Conservation (phyloP, 192 early-diverging fungal genomes). For the Gamsiella multidivaricata region DNA sequence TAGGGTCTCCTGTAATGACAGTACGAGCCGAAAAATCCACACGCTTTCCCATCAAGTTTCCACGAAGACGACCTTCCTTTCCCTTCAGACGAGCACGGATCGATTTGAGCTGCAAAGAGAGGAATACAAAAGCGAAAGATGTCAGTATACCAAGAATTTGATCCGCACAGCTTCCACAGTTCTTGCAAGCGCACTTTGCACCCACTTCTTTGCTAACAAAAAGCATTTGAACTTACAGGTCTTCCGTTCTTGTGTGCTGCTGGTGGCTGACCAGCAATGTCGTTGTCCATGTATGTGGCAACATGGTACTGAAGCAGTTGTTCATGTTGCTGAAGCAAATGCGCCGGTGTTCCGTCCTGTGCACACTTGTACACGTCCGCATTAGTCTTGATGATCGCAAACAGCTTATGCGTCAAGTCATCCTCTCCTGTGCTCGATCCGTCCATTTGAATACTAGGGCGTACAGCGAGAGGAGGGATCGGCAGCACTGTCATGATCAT, state of each 20-base stretch:
- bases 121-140: neutral
- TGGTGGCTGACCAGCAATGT: slow-evolving; percentile 90
- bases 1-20: slow-evolving; percentile 99
- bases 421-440: slow-evolving; percentile 91
- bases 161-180: neutral
- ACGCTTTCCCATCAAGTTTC: slow-evolving; percentile 99
- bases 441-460: slow-evolving; percentile 95
- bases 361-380: slow-evolving; percentile 81
- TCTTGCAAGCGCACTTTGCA: no score
- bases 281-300: slow-evolving; percentile 98
- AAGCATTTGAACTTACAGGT: slow-evolving; percentile 67
- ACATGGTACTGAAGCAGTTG: slow-evolving; percentile 91
- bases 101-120: slow-evolving; percentile 77
- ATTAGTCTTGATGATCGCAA: slow-evolving; percentile 95
- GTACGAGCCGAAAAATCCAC: slow-evolving; percentile 99
- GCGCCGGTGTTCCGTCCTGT: slow-evolving; percentile 88
- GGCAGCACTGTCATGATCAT: slow-evolving; percentile 96
- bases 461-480: slow-evolving; percentile 95
- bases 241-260: slow-evolving; percentile 93
- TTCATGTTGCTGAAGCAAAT: slow-evolving; percentile 91
- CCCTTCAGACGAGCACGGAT: slow-evolving; percentile 98
- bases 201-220: neutral
- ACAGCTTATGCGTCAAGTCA: slow-evolving; percentile 96
- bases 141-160: neutral
- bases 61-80: slow-evolving; percentile 98